phyloP scores from a whole-genome alignment of 306 rosid genomes.

The Biancaea sappan region DNA sequence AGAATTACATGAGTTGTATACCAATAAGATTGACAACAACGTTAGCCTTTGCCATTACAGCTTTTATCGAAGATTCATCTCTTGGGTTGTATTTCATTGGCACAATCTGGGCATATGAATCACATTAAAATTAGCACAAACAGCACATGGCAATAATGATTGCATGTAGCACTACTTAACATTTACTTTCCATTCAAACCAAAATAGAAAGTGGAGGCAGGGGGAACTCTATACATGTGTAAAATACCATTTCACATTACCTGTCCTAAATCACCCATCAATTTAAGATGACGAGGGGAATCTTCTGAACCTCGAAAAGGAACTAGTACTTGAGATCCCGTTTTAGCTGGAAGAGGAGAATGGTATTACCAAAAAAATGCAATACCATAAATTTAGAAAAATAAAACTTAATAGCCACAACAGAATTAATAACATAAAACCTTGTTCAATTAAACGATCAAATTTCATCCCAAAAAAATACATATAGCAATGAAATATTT shows the following conservation, averaged over 20 bases:
- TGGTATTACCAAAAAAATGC: conserved; percentile 25
- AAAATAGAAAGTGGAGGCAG: conserved; percentile 6
- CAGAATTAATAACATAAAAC: not conserved
- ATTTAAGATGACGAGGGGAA: conserved; percentile 87
- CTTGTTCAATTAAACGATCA: not conserved
- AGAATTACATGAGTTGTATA: conserved; percentile 37
- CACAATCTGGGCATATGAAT: conserved; percentile 65
- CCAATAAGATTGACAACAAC: conserved; percentile 97
- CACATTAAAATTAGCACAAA: conserved; percentile 34
- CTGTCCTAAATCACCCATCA: conserved; percentile 99
- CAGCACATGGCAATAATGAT: conserved; percentile 18
- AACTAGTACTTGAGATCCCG: conserved; percentile 93
- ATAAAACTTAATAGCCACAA: not conserved
- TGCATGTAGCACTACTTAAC: not conserved
- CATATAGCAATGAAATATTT: not conserved
- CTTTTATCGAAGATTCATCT: conserved; percentile 92
- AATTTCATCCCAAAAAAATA: not conserved
- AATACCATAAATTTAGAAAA: conserved; percentile 14
- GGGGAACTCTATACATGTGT: not conserved
- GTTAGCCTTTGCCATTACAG: conserved; percentile 96
- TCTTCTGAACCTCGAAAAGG: conserved; percentile 98
- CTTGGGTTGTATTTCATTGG: conserved; percentile 98
- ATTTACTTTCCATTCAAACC: conserved; percentile 21
- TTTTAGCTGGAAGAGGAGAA: conserved; percentile 72
- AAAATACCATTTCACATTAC: conserved; percentile 46